These are phyloP conservation scores for Stachybotrys elegans DNA, from an alignment of 2,329 filamentous ascomycete species.

Conservation along the genomic window DNA sequence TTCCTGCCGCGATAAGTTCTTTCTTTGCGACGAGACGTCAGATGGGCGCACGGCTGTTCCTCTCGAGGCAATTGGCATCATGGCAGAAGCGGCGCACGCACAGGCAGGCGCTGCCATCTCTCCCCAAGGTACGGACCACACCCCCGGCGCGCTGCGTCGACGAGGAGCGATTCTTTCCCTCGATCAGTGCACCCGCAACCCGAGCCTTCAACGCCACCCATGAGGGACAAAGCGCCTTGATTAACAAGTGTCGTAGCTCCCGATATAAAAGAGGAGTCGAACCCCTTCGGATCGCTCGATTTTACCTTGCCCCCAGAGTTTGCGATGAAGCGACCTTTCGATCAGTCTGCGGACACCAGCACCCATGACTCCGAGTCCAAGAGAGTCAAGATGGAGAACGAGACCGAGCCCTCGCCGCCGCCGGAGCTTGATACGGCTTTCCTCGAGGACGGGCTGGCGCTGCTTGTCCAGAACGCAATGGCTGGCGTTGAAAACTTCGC, in stretches of 20 bases:
- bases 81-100: conserved; percentile 36
- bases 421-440: conserved; percentile 18
- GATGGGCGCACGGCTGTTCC: conserved; percentile 17
- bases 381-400: conserved; percentile 25
- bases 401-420: conserved; percentile 6
- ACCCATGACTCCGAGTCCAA: conserved; percentile 26
- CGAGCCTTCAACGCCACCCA: too few relatives aligned
- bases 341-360: conserved; percentile 19
- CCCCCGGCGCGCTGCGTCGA: background rate
- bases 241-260: conserved; percentile 5
- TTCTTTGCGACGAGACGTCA: conserved; percentile 12
- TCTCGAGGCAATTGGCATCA: conserved; percentile 26
- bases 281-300: conserved; percentile 28
- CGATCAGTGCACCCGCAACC: too few relatives aligned
- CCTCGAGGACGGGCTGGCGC: conserved; percentile 29
- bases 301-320: conserved; percentile 28
- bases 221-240: background rate
- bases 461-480: conserved; percentile 35
- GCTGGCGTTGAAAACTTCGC: conserved; percentile 33
- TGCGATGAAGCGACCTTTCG: conserved; percentile 32
- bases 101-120: conserved; percentile 27
- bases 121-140: conserved; percentile 26
- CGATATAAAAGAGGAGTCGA: conserved; percentile 35
- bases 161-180: too few relatives aligned
- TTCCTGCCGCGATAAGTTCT: conserved; percentile 10